Conservation (phyloP, 306 rosid species). For the Ochetophila trinervis region DNA sequence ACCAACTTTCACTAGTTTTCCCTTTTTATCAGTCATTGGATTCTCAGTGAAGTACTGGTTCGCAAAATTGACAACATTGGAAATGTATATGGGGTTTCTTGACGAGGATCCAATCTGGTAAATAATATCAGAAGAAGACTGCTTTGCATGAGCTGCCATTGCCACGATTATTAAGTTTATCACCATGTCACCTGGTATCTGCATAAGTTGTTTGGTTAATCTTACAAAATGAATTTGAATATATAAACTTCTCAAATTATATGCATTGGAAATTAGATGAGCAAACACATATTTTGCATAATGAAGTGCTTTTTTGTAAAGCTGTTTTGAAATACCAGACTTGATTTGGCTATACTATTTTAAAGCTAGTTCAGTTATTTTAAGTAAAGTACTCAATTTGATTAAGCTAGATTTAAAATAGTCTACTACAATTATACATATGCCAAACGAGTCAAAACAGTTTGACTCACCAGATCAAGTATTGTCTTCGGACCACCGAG, state of each 20-base stretch:
- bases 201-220: background rate
- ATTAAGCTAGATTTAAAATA: background rate
- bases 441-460: no score
- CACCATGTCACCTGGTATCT: constrained; percentile 44
- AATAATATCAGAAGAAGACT: constrained; percentile 1
- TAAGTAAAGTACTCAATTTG: no score
- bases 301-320: no score
- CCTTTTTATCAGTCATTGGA: constrained; percentile 10
- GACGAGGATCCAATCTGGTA: constrained; percentile 35
- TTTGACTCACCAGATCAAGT: constrained; percentile 35
- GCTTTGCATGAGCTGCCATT: constrained; percentile 19
- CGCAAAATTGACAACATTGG: background rate
- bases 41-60: constrained; percentile 14
- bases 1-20: constrained; percentile 13
- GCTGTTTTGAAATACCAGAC: no score
- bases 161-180: constrained; percentile 29
- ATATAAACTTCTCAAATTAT: no score
- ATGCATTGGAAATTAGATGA: background rate
- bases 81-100: constrained; percentile 25
- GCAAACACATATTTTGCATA: no score
- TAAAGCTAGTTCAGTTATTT: no score
- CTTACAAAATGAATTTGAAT: no score
- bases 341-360: no score
- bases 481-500: constrained; percentile 27
- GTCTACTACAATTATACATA: background rate